A percentile compares a stretch with the other conserved stretches of the same genome.
These are phyloP conservation scores for Pulveroboletus sp. DNA, from an alignment of 768 basidiomycete genomes.

Conservation along the genomic window DNA sequence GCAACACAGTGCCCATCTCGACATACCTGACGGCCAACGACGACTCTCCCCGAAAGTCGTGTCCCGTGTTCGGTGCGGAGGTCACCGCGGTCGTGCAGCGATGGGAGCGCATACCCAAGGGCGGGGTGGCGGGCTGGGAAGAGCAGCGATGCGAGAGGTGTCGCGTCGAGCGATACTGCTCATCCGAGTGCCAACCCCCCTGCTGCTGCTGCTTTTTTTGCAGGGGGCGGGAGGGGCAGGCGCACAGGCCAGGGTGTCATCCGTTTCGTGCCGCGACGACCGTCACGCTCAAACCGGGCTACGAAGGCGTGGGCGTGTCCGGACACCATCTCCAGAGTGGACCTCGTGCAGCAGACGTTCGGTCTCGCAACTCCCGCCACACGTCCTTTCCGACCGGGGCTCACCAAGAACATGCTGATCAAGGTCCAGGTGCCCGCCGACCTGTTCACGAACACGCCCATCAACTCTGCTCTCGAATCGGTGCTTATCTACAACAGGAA, in stretches of 20 bases:
- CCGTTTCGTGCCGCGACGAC: conserved; percentile 42
- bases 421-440: conserved; percentile 48
- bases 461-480: conserved; percentile 14
- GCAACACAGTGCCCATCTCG: conserved; percentile 45
- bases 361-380: conserved; percentile 26
- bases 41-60: conserved; percentile 28
- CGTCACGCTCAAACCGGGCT: conserved; percentile 44
- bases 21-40: conserved; percentile 38
- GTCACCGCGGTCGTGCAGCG: conserved; percentile 41
- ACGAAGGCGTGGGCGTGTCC: conserved; percentile 16
- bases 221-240: conserved; percentile 38
- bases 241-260: conserved; percentile 44
- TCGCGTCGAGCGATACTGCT: conserved; percentile 47
- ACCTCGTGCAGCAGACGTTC: conserved; percentile 26
- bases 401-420: conserved; percentile 40
- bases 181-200: conserved; percentile 50
- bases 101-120: conserved; percentile 45
- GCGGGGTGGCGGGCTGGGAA: conserved; percentile 36
- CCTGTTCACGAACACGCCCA: not conserved
- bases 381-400: conserved; percentile 14
- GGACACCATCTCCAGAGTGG: conserved; percentile 24
- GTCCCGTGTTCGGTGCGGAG: conserved; percentile 36
- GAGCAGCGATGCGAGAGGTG: conserved; percentile 47
- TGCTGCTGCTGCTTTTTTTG: no score
- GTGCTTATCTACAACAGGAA: conserved; percentile 51